Base-by-base conservation (phyloP, 495 filamentous ascomycete genomes). In the Jackrogersella multiformis region DNA sequence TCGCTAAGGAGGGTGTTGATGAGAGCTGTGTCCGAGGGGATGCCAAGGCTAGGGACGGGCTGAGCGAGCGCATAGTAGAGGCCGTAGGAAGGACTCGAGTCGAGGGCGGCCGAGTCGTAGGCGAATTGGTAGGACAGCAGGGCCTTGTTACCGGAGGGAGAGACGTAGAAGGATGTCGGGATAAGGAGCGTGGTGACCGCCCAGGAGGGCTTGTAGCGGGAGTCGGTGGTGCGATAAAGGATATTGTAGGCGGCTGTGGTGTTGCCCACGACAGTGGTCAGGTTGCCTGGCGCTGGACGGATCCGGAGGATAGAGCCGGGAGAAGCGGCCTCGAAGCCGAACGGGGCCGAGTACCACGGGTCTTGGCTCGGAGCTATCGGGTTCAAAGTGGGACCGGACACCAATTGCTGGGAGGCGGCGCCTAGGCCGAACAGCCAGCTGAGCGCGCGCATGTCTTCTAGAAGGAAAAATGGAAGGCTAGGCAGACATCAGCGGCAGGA, bases 211-310 rank as follows among this genome's bases (percentile, higher is more conserved):
- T 81, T 65, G 36, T 80, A 75, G 20, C 66, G 73, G 10, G 73
- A 67, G 63, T 86, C 73, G 0, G 81, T 85, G 1, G 82, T 82
- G 0, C 83, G 80, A 70, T 79, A 87, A 8, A 87, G 81, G 48
- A 86, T 76, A 49, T 86, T 80, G 58, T 81, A 81, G 0, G 79
- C 75, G 15, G 69, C 56, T 6, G 68, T 45, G 10, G 74, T 73
- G 42, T 74, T 74, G 1, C 24, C 34, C 24, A 74, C 61, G 7
- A 74, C 44, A 2, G 68, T 46, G 2, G 75, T 70, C 13, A 81
- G 45, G 59, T 84, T 84, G 10, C 79, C 75, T 21, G 81, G 79
- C 10, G 80, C 76, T 0, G 64, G 48, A 8, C 84, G 80, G 30
- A 78, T 52, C 38, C 79, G 78, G n/a, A 86, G 77, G 28, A 85